phyloP scores from a whole-genome alignment of 2,329 filamentous ascomycete genomes.

The Chaetomiaceae sp. region DNA sequence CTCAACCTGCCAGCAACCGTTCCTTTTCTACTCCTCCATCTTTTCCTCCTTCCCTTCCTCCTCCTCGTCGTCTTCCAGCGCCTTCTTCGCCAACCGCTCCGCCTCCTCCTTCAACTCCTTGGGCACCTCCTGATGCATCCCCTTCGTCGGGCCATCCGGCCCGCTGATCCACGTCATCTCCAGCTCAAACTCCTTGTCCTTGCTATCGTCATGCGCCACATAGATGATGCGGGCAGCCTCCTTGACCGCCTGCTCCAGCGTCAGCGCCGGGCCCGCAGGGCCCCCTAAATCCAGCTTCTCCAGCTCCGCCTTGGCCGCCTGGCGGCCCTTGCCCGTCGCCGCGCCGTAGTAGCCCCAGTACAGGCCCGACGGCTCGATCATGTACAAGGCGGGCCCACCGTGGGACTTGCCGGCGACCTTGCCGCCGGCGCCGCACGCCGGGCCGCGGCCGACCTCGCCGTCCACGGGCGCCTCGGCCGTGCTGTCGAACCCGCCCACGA shows the following conservation, averaged over 20 bases:
- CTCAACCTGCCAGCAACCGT: neutral
- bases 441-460: constrained; percentile 81
- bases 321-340: constrained; percentile 91
- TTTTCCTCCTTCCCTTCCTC: constrained; percentile 68
- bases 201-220: constrained; percentile 95
- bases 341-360: constrained; percentile 99
- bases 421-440: constrained; percentile 72
- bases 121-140: constrained; percentile 87
- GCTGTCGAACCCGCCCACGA: constrained; percentile 88
- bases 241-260: constrained; percentile 82
- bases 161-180: constrained; percentile 98
- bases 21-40: constrained; percentile 74
- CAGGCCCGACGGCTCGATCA: constrained; percentile 95
- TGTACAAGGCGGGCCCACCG: constrained; percentile 91
- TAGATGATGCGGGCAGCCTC: constrained; percentile 97
- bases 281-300: constrained; percentile 90
- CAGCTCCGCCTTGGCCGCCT: constrained; percentile 94
- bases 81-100: constrained; percentile 84
- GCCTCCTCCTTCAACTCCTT: constrained; percentile 87
- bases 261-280: constrained; percentile 56
- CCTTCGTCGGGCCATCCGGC: constrained; percentile 79
- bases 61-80: constrained; percentile 80
- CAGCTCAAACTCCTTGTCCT: constrained; percentile 98
- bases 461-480: constrained; percentile 81
- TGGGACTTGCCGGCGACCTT: constrained; percentile 68